Evolutionary conservation across 805 yeast species (phyloP).

Genomic region (Kuraishia floccosa): DNA sequence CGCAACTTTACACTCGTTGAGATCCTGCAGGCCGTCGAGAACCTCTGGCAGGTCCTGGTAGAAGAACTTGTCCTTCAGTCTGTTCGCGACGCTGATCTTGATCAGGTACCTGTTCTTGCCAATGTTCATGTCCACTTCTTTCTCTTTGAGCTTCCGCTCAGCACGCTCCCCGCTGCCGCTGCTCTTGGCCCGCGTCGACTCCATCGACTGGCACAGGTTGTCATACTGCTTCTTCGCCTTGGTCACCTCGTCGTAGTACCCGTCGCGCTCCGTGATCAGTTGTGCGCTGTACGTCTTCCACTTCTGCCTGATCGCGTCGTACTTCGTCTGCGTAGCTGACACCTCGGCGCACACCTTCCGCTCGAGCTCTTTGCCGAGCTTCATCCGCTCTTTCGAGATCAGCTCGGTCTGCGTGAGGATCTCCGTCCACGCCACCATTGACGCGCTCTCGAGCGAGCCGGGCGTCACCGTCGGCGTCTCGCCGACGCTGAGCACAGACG

Average conservation of each 20-base stretch:
- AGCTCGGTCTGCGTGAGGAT: conserved; percentile 75
- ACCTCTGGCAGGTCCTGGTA: conserved; percentile 91
- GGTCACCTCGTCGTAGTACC: conserved; percentile 41
- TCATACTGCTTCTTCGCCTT: conserved; percentile 74
- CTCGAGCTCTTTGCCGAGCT: conserved; percentile 49
- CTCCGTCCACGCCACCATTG: conserved; percentile 85
- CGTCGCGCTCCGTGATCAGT: conserved; percentile 33
- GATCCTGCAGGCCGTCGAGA: conserved; percentile 72
- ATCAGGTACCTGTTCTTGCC: conserved; percentile 80
- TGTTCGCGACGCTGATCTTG: conserved; percentile 72
- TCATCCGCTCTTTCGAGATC: conserved; percentile 54
- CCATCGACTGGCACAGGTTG: conserved; percentile 69
- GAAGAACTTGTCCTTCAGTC: conserved; percentile 85
- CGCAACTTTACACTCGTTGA: conserved; percentile 69
- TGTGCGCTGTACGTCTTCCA: conserved; percentile 53
- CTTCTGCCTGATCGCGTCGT: conserved; percentile 40
- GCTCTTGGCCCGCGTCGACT: conserved; percentile 62
- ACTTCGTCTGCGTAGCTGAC: conserved; percentile 36
- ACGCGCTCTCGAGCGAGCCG: conserved; percentile 85
- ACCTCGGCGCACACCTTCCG: conserved; percentile 53
- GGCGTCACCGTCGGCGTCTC: conserved; percentile 87
- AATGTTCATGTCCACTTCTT: conserved; percentile 72
- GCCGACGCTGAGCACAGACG: conserved; percentile 74
- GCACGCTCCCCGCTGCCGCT: conserved; percentile 42
- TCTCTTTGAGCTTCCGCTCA: conserved; percentile 38